Evolutionary conservation across 495 filamentous ascomycete species (phyloP).

Genomic region (Aspergillus wentii): DNA sequence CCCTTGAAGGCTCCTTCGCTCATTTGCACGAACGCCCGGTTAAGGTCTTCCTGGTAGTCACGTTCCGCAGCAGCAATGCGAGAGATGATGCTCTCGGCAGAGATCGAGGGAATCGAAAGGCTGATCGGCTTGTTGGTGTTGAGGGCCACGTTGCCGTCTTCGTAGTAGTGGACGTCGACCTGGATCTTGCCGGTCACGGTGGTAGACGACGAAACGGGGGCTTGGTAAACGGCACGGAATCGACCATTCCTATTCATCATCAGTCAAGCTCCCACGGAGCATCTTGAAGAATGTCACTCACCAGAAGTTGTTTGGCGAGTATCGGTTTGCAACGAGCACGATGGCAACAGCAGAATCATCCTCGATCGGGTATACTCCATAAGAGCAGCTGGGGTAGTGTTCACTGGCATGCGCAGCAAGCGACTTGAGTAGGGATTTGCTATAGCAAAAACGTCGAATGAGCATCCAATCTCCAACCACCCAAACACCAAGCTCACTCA

Average conservation of each 20-base stretch:
- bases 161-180: slow-evolving; percentile 92
- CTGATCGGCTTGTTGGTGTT: slow-evolving; percentile 74
- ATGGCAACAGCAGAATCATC: slow-evolving; percentile 72
- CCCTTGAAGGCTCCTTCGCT: slow-evolving; percentile 95
- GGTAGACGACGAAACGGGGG: slow-evolving; percentile 56
- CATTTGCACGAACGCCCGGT: slow-evolving; percentile 78
- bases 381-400: slow-evolving; percentile 79
- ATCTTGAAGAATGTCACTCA: slow-evolving; percentile 27
- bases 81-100: slow-evolving; percentile 63
- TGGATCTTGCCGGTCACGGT: slow-evolving; percentile 42
- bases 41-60: slow-evolving; percentile 94
- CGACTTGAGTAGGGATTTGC: slow-evolving; percentile 70
- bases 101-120: slow-evolving; percentile 51
- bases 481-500: slow-evolving; percentile 29
- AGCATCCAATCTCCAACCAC: slow-evolving; percentile 2
- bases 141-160: slow-evolving; percentile 95
- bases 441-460: slow-evolving; percentile 13
- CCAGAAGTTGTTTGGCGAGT: slow-evolving; percentile 98
- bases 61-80: slow-evolving; percentile 76
- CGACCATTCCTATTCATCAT: slow-evolving; percentile 74
- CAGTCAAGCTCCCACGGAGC: not conserved
- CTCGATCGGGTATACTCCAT: slow-evolving; percentile 73
- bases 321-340: slow-evolving; percentile 87
- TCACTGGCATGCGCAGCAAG: slow-evolving; percentile 74
- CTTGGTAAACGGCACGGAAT: slow-evolving; percentile 78